Conservation (phyloP, 2,329 filamentous ascomycete genomes). For the Orbilia javanica region DNA sequence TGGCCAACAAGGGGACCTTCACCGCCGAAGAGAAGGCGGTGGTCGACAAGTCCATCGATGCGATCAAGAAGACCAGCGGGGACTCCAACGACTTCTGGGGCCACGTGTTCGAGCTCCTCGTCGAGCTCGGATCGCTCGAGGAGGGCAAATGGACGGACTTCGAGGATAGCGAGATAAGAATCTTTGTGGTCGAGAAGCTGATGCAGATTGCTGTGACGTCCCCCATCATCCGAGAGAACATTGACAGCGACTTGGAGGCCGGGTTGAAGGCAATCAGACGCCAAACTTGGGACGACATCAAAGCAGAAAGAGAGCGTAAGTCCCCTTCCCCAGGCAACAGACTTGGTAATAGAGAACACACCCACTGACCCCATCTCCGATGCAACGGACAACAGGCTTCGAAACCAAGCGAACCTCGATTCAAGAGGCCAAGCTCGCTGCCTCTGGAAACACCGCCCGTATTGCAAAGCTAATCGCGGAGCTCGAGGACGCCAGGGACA, state of each 20-base stretch:
- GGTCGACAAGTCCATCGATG: slow-evolving; percentile 50
- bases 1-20: slow-evolving; percentile 52
- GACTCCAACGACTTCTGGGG: slow-evolving; percentile 52
- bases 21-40: slow-evolving; percentile 46
- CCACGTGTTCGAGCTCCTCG: slow-evolving; percentile 52
- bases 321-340: neutral
- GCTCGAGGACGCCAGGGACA: slow-evolving; percentile 54
- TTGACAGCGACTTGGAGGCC: slow-evolving; percentile 47
- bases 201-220: slow-evolving; percentile 57
- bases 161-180: slow-evolving; percentile 52
- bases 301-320: slow-evolving; percentile 52
- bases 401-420: slow-evolving; percentile 46
- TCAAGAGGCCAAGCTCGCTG: slow-evolving; percentile 36
- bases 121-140: slow-evolving; percentile 49
- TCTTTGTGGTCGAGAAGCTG: slow-evolving; percentile 53
- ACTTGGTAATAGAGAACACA: no score
- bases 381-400: slow-evolving; percentile 23
- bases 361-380: no score
- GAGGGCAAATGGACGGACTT: slow-evolving; percentile 51
- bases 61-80: slow-evolving; percentile 49
- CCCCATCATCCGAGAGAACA: slow-evolving; percentile 49
- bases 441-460: slow-evolving; percentile 41
- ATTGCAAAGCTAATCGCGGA: slow-evolving; percentile 52
- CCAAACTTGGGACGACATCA: slow-evolving; percentile 56
- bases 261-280: slow-evolving; percentile 49